A percentile compares a stretch with the other conserved stretches of the same genome.
phyloP scores from a whole-genome alignment of 1,139 yeast species.

The Meyerozyma athensensis region DNA sequence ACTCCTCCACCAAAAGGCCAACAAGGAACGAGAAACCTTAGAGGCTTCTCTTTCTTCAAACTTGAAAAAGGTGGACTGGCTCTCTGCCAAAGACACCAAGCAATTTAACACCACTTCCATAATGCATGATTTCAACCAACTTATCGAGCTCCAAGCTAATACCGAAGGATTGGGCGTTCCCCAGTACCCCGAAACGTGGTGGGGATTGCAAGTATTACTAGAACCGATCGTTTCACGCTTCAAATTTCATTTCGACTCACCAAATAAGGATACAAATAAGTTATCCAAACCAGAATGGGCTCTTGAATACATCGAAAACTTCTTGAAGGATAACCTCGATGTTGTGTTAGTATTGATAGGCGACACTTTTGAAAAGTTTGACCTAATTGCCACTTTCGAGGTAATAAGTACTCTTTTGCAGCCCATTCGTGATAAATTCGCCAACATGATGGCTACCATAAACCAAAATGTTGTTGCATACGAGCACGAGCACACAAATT shows the following conservation, averaged over 20 bases:
- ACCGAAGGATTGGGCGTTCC: constrained; percentile 16
- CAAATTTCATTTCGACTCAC: constrained; percentile 65
- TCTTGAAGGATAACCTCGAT: constrained; percentile 40
- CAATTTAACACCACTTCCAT: background rate
- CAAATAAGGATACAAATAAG: constrained; percentile 57
- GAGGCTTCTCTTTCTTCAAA: constrained; percentile 4
- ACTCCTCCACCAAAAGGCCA: constrained; percentile 3
- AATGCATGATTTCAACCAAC: constrained; percentile 9
- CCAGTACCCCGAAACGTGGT: constrained; percentile 42
- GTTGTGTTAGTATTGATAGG: constrained; percentile 32
- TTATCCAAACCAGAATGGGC: constrained; percentile 80
- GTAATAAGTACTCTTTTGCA: constrained; percentile 51
- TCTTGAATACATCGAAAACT: constrained; percentile 50
- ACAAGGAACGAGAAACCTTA: constrained; percentile 2
- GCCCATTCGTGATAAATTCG: constrained; percentile 47
- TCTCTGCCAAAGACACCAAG: constrained; percentile 6
- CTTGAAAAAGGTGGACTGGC: constrained; percentile 11
- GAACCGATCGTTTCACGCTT: constrained; percentile 59
- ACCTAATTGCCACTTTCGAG: constrained; percentile 39
- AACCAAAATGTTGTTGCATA: constrained; percentile 20
- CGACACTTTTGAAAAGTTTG: constrained; percentile 18
- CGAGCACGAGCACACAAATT: constrained; percentile 16
- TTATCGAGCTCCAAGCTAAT: constrained; percentile 35
- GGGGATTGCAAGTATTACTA: constrained; percentile 56
- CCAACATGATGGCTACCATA: constrained; percentile 23